Percentiles rank a stretch among this genome's conserved stretches.
phyloP scores from a whole-genome alignment of 371 early-diverging fungal species.

The Sporodiniella umbellata region DNA sequence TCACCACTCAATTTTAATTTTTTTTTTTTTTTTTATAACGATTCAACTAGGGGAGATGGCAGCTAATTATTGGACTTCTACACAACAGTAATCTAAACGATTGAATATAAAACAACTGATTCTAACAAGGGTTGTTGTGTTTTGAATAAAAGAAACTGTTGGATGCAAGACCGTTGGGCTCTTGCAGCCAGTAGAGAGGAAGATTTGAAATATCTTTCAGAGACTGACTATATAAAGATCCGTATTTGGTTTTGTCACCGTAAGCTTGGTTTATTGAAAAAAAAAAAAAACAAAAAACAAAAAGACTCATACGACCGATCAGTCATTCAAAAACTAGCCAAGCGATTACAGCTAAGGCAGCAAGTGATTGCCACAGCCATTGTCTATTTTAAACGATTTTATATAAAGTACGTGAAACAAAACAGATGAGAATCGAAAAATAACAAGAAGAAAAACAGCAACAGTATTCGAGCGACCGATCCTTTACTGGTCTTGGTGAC shows the following conservation, averaged over 20 bases:
- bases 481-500: slow-evolving; percentile 76
- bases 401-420: slow-evolving; percentile 84
- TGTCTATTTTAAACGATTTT: slow-evolving; percentile 89
- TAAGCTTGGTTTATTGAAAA: slow-evolving; percentile 38
- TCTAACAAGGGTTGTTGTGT: not conserved
- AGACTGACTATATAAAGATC: slow-evolving; percentile 57
- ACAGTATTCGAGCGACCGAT: slow-evolving; percentile 68
- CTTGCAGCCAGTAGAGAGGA: slow-evolving; percentile 52
- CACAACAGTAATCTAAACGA: slow-evolving; percentile 53
- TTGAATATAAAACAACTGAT: not conserved
- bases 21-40: not conserved
- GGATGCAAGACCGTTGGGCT: slow-evolving; percentile 60
- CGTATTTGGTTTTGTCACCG: slow-evolving; percentile 68
- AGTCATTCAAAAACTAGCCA: slow-evolving; percentile 82
- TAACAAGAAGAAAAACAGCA: slow-evolving; percentile 36
- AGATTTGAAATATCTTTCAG: slow-evolving; percentile 58
- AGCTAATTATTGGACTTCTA: slow-evolving; percentile 74
- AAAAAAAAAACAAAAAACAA: not conserved
- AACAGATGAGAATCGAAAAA: slow-evolving; percentile 15
- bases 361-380: slow-evolving; percentile 83
- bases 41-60: too few relatives aligned
- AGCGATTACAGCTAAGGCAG: slow-evolving; percentile 70
- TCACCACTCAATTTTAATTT: not conserved
- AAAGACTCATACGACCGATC: not conserved
- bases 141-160: slow-evolving; percentile 48